Evolutionary conservation across 441 rosid species (phyloP).

Genomic region (Aleurites moluccanus): DNA sequence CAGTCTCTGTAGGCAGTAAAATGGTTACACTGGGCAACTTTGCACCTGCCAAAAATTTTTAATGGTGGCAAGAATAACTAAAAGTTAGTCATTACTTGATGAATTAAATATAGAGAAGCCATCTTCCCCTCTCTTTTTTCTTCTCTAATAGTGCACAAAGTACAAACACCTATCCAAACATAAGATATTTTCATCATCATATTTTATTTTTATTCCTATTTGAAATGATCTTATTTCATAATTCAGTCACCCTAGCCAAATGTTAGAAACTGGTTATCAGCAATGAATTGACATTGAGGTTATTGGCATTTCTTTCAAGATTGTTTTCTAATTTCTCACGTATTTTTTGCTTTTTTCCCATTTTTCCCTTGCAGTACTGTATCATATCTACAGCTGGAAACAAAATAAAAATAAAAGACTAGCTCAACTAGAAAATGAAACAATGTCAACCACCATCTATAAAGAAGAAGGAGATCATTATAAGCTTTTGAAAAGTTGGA

Average conservation of each 20-base stretch:
- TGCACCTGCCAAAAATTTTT: slow-evolving; percentile 50
- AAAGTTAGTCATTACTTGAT: slow-evolving; percentile 18
- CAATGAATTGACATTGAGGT: background rate
- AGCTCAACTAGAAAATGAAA: background rate
- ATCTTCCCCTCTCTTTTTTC: background rate
- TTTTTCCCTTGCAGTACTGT: background rate
- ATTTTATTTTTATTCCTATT: background rate
- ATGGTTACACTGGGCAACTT: slow-evolving; percentile 62
- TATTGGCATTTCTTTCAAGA: background rate
- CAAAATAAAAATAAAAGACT: background rate
- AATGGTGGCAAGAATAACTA: slow-evolving; percentile 12
- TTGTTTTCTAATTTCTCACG: background rate
- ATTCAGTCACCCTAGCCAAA: background rate
- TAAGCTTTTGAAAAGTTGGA: background rate
- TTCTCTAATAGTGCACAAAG: background rate
- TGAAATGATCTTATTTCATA: background rate
- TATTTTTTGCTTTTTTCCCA: background rate
- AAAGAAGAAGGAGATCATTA: background rate
- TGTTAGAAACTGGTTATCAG: background rate
- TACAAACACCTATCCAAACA: background rate
- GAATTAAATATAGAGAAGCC: background rate
- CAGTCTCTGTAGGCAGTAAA: slow-evolving; percentile 54
- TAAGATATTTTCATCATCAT: background rate
- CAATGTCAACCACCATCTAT: background rate
- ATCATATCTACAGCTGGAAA: background rate